Evolutionary conservation across 2,329 filamentous ascomycete species (phyloP), one percentile per base, ranked within the genome.

Genomic region (Aspergillus eucalypticola): DNA sequence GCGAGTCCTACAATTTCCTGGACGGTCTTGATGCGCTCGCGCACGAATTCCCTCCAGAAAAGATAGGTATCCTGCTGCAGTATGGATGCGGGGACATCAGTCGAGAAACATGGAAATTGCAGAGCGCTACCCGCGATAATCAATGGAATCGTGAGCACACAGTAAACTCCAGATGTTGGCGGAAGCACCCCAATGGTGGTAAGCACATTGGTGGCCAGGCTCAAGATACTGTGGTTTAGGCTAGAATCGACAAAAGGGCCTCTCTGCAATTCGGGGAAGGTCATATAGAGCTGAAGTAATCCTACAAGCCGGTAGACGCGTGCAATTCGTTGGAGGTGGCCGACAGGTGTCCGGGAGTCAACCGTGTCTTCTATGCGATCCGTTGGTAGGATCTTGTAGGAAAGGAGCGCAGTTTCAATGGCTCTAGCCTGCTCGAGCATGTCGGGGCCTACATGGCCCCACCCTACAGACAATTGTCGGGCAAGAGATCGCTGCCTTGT

Each of bases 71-170:
- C 23, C 4, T 27, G 39, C 8, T 55, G 51, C 8, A 61, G 2
- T 8, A 21, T 55, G 10, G 49, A 17, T 0, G 59, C 15, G 10
- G 58, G 17, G 5, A 23, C 19, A 2, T 38, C 17, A 27, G 8
- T 38, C 3, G 48, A 44, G 39, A n/a, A 19, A 42, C 39, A 42
- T 19, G 39, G 39, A 42, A 42, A 15, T 19, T 56, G 54, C 27
- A 56, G 19, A 21, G 41, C 23, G 17, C 59, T 58, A 10, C 55
- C 55, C 8, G 55, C 55, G 8, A 61, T 54, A 2, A 61, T 57
- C 13, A 61, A 23, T 0, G 59, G 59, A 3, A 61, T 44, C 1
- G 51, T 55, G 3, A 61, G 44, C 5, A 55, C 17, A 17, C 59
- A 58, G 21, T 54, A 44, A 3, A 61, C 51, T 8, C 59, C 56